Percentiles rank a stretch among this genome's conserved stretches.
Evolutionary conservation across 2,329 filamentous ascomycete species (phyloP).

Genomic region (Apiospora marii): DNA sequence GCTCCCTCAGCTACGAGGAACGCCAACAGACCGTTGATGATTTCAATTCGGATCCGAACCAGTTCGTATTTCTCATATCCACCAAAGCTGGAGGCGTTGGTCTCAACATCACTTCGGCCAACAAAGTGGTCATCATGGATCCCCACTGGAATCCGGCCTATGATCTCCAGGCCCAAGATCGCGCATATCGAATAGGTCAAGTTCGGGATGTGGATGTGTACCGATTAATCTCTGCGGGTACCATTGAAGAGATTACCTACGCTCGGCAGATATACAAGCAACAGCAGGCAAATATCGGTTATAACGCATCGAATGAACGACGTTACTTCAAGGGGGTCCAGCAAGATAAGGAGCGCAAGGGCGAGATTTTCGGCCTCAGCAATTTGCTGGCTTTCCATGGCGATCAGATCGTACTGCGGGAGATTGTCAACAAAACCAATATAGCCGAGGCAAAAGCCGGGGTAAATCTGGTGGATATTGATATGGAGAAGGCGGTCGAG

Average conservation of each 20-base stretch:
- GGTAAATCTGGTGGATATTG: constrained; percentile 79
- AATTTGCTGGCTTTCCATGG: constrained; percentile 88
- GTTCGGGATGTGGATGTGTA: constrained; percentile 94
- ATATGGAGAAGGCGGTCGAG: constrained; percentile 68
- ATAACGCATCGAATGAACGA: constrained; percentile 89
- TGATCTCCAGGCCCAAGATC: constrained; percentile 94
- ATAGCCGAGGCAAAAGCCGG: constrained; percentile 91
- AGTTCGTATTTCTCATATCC: constrained; percentile 96
- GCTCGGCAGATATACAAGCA: constrained; percentile 98
- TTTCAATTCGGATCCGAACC: constrained; percentile 86
- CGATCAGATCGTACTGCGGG: constrained; percentile 82
- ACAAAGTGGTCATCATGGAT: constrained; percentile 97
- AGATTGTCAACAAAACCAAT: constrained; percentile 98
- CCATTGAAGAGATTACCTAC: constrained; percentile 97
- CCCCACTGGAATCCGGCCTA: constrained; percentile 98
- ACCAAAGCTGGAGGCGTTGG: constrained; percentile 93
- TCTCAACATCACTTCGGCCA: constrained; percentile 95
- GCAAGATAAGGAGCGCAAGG: constrained; percentile 80
- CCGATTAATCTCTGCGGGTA: constrained; percentile 86
- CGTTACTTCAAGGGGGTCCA: constrained; percentile 97
- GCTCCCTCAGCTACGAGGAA: constrained; percentile 82
- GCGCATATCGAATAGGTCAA: constrained; percentile 95
- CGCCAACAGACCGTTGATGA: constrained; percentile 83
- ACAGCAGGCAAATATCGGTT: constrained; percentile 97
- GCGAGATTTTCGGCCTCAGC: constrained; percentile 89